Conservation (phyloP, 108 stramenopile species). For the Nitzschia putrida region DNA sequence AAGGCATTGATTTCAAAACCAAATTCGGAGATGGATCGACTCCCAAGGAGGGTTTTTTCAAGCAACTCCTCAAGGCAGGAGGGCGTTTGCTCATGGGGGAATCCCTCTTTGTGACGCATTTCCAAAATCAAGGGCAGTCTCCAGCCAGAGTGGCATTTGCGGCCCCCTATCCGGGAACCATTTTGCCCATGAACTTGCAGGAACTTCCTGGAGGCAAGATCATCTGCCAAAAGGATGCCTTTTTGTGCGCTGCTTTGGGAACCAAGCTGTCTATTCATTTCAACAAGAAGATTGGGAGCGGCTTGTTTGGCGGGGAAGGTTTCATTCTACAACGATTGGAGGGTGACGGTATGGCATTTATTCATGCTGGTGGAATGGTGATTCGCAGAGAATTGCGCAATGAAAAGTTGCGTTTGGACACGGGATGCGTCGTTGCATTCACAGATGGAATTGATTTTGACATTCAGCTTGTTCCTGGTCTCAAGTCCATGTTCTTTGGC, state of each 20-base stretch:
- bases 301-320: constrained; percentile 89
- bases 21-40: constrained; percentile 64
- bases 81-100: constrained; percentile 73
- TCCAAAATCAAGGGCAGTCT: constrained; percentile 57
- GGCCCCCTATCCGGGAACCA: constrained; percentile 70
- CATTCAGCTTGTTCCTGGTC: constrained; percentile 66
- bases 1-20: constrained; percentile 75
- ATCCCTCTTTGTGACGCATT: constrained; percentile 74
- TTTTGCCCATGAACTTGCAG: constrained; percentile 59
- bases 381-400: constrained; percentile 62
- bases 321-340: constrained; percentile 77
- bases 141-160: constrained; percentile 67
- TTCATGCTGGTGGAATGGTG: constrained; percentile 76
- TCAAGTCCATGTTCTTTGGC: constrained; percentile 85
- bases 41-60: constrained; percentile 34
- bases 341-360: constrained; percentile 69
- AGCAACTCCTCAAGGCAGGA: constrained; percentile 49
- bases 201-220: constrained; percentile 49
- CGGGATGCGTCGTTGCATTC: constrained; percentile 79
- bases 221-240: constrained; percentile 81
- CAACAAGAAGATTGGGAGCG: constrained; percentile 60
- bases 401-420: constrained; percentile 70
- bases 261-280: constrained; percentile 74
- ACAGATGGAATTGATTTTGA: constrained; percentile 67
- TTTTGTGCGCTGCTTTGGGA: constrained; percentile 64